Base-by-base conservation (phyloP, 176 grass and related monocot species). In the Musa schizocarpa region DNA sequence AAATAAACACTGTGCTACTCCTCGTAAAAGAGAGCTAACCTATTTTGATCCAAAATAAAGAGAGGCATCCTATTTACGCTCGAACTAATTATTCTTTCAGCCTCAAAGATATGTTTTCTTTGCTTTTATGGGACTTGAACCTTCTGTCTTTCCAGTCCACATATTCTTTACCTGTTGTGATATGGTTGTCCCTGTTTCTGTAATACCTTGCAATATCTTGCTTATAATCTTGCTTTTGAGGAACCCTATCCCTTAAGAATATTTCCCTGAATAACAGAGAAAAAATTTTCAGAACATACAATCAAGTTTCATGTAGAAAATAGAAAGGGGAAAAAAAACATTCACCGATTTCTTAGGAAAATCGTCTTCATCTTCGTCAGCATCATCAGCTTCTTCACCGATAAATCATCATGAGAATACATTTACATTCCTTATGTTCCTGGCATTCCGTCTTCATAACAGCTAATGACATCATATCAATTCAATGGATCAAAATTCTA, bases 391-490 rank as follows among this genome's bases (percentile, higher is more conserved):
- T 57, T 74, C 72, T 0, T 12, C 53, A 48, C 73, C 73, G 9
- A 75, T 24, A 75, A 75, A 75, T 75, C 54, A 48, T 75, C 73
- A 4, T 25, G 16, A 12, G 73, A 75, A 59, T 75, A 59, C 73
- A 75, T 75, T 75, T 75, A 59, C 73, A 75, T 75, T 58, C 54
- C 29, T 1, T 54, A 54, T 59, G 73, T 54, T 11, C 54, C 73
- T 75, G 73, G 73, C 73, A 75, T 75, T 2, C 73, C 73, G 53
- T 20, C 29, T 9, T 61, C 11, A 13, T 75, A 16, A 61, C 54
- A 75, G 3, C 26, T 20, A 48, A 74, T 25, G 25, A 21, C 49
- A 56, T 55, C 22, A 74, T 9, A 74, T 8, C 21, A 59, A 58
- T 43, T 43, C 34, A 43, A 21, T 34, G 4, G 48, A n/a, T 16